Percentiles rank a stretch among this genome's conserved stretches.
Evolutionary conservation across 2,329 filamentous ascomycete species (phyloP).

Genomic region (Hypoxylon sp.): DNA sequence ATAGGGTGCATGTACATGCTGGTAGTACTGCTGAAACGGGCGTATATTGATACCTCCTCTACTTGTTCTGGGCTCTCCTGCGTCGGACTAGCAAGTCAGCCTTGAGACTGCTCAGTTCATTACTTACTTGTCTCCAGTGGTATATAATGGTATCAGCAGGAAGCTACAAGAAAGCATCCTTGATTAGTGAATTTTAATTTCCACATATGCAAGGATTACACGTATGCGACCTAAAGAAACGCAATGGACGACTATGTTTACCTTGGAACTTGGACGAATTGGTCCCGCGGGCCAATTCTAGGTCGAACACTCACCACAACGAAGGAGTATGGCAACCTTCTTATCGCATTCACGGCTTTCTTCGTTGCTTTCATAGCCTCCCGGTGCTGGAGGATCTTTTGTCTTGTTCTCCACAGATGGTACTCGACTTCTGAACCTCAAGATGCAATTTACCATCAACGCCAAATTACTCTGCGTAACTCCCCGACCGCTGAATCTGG

Average conservation of each 20-base stretch:
- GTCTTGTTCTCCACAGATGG: conserved; percentile 30
- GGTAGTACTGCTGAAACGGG: neutral
- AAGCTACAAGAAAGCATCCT: neutral
- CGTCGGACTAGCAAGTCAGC: neutral
- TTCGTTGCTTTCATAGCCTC: conserved; percentile 42
- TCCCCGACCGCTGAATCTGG: conserved; percentile 31
- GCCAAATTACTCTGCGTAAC: conserved; percentile 42
- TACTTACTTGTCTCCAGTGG: neutral
- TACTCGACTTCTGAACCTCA: conserved; percentile 16
- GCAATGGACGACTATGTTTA: conserved; percentile 33
- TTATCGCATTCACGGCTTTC: conserved; percentile 41
- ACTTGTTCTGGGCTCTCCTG: neutral
- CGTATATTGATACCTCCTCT: neutral
- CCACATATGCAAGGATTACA: neutral
- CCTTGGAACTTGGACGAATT: conserved; percentile 40
- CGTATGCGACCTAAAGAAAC: neutral
- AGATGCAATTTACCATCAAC: conserved; percentile 38
- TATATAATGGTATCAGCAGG: neutral
- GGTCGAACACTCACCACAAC: conserved; percentile 36
- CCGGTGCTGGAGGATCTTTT: conserved; percentile 40
- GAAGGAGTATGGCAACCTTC: conserved; percentile 18
- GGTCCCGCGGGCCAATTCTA: conserved; percentile 32
- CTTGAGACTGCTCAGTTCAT: neutral
- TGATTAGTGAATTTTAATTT: neutral
- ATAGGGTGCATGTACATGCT: neutral